Evolutionary conservation across 208 protist species (phyloP).

Genomic region (Porcisia deanei): DNA sequence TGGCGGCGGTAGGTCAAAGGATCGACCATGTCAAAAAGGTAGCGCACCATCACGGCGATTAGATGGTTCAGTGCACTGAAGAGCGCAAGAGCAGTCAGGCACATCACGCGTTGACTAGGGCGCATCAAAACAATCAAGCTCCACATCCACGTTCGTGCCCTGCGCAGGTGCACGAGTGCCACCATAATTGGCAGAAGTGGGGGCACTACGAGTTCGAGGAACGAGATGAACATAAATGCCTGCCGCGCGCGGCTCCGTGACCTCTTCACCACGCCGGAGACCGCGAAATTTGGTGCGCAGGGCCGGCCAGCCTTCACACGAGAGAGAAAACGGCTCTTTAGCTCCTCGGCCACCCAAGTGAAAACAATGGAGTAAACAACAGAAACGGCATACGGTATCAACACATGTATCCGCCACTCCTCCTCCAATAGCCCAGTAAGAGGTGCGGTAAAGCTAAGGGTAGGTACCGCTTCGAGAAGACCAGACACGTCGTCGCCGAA

Average conservation of each 20-base stretch:
- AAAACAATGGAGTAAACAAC: conserved; percentile 9
- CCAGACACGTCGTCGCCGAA: conserved; percentile 31
- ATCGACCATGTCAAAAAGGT: conserved; percentile 17
- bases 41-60: neutral
- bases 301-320: conserved; percentile 6
- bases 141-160: conserved; percentile 2
- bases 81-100: neutral
- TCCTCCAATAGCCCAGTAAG: conserved; percentile 25
- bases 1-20: conserved; percentile 20
- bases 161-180: conserved; percentile 5
- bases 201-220: conserved; percentile 14
- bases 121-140: conserved; percentile 20
- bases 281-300: neutral
- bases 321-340: conserved; percentile 23
- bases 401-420: conserved; percentile 23
- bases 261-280: neutral
- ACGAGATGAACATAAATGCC: conserved; percentile 9
- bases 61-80: neutral
- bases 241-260: neutral
- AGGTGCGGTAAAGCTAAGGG: conserved; percentile 22
- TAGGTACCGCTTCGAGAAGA: conserved; percentile 19
- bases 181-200: conserved; percentile 13
- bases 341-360: conserved; percentile 14
- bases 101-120: conserved; percentile 20
- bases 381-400: conserved; percentile 6